phyloP scores from a whole-genome alignment of 2,329 filamentous ascomycete species.

The Diaporthe vaccinii region DNA sequence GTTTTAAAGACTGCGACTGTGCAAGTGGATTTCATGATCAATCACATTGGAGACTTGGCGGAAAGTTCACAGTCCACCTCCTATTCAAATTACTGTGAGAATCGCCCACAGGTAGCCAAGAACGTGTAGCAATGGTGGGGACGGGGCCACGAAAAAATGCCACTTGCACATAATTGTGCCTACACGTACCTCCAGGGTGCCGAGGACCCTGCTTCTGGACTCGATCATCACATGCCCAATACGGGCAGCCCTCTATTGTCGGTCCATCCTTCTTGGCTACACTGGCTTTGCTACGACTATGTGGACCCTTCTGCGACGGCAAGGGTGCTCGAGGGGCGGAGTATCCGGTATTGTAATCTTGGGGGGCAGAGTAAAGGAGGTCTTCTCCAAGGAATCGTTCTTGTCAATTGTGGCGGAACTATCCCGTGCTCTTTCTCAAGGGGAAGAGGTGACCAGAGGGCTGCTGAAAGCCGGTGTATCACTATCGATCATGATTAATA shows the following conservation, averaged over 20 bases:
- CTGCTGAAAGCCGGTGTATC: not conserved
- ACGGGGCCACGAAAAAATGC: not conserved
- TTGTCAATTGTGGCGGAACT: not conserved
- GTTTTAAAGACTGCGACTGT: slow-evolving; percentile 17
- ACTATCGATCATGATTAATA: not conserved
- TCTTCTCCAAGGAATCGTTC: not conserved
- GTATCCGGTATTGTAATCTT: slow-evolving; percentile 1
- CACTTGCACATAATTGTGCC: slow-evolving; percentile 12
- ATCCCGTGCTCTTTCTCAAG: not conserved
- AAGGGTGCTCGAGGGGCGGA: slow-evolving; percentile 17
- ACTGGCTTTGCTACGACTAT: not conserved
- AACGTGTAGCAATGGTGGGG: not conserved
- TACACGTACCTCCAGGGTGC: not conserved
- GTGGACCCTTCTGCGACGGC: slow-evolving; percentile 3
- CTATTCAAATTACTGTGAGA: slow-evolving; percentile 7
- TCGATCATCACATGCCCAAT: slow-evolving; percentile 7
- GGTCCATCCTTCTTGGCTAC: slow-evolving; percentile 3
- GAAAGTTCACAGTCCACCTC: slow-evolving; percentile 7
- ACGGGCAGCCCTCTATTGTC: not conserved
- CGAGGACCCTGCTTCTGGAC: not conserved
- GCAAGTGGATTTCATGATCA: slow-evolving; percentile 20
- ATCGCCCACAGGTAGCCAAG: not conserved
- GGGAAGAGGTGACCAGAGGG: not conserved
- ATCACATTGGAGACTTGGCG: slow-evolving; percentile 6
- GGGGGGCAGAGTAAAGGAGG: slow-evolving; percentile 6